phyloP scores from a whole-genome alignment of 352 stramenopile species.

The Plasmopara halstedii region DNA sequence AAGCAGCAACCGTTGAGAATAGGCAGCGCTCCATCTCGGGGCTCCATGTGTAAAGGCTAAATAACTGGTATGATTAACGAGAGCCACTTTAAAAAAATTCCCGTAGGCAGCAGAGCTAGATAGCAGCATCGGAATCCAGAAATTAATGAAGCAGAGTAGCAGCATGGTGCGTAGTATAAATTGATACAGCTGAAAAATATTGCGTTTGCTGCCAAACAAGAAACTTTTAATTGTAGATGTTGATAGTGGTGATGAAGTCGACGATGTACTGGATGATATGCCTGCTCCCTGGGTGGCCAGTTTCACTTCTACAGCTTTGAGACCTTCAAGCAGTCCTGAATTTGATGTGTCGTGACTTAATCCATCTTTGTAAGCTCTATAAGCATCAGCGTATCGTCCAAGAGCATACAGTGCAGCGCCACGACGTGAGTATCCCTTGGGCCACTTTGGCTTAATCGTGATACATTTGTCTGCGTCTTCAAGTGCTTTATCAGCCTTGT shows the following conservation, averaged over 20 bases:
- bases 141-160: conserved; percentile 61
- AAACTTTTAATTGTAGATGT: conserved; percentile 26
- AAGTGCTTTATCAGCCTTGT: conserved; percentile 55
- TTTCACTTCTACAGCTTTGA: conserved; percentile 51
- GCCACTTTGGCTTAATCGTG: conserved; percentile 62
- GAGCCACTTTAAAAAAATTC: conserved; percentile 76
- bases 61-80: conserved; percentile 75
- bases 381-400: conserved; percentile 58
- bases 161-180: conserved; percentile 56
- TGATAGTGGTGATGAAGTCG: conserved; percentile 2
- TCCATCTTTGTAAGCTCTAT: conserved; percentile 72
- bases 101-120: conserved; percentile 41
- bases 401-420: conserved; percentile 65
- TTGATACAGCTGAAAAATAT: conserved; percentile 66
- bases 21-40: conserved; percentile 59
- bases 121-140: conserved; percentile 53
- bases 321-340: conserved; percentile 56
- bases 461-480: conserved; percentile 78
- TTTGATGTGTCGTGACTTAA: conserved; percentile 56
- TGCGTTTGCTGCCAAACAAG: conserved; percentile 55
- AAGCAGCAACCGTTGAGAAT: conserved; percentile 75
- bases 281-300: conserved; percentile 21
- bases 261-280: background rate
- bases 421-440: conserved; percentile 85
- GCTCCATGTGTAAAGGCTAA: conserved; percentile 72